Evolutionary conservation across 176 grass and related monocot genomes (phyloP), one percentile per base, ranked within the genome.

Genomic region (Lolium perenne): DNA sequence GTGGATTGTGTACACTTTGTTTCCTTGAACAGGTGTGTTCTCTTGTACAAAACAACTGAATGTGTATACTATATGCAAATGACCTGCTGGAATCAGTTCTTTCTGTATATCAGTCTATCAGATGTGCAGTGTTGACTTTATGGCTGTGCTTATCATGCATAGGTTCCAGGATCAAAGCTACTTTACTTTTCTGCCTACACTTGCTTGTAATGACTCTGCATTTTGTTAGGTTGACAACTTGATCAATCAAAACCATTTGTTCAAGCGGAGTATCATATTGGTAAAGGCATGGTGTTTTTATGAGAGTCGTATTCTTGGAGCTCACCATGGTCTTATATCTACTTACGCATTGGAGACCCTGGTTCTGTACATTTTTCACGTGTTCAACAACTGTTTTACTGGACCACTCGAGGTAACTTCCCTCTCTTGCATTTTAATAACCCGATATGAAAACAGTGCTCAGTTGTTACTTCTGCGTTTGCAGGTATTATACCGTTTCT

Each of bases 251-350:
- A 90, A 92, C 78, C 91, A 98, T 94, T 83, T 98, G 78, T 98
- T 98, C 88, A 98, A 98, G 89, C 78, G 95, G 76, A 98, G 95
- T 85, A 98, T 98, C 80, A 95, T 98, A 87, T 82, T 98, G 85
- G 93, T 98, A 81, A 98, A 98, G 73, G 95, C 95, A 9, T 98
- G 95, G 95, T 98, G 95, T 91, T 98, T 93, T 66, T 98, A 98
- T 10, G 95, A 98, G 86, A 95, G 93, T 81, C 95, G 95, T 84
- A 93, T 98, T 88, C 91, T 98, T 72, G 95, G 95, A 87, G 95
- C 95, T 90, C 95, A 98, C 79, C 93, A 98, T 98, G 95, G 95
- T 61, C 95, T 98, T 74, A 98, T 98, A 84, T 98, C 95, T 90
- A 98, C 95, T 85, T 98, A 98, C 12, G 95, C 95, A 74, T 89